Conservation (phyloP, 2,329 filamentous ascomycete genomes). For the Apiospora sp. region DNA sequence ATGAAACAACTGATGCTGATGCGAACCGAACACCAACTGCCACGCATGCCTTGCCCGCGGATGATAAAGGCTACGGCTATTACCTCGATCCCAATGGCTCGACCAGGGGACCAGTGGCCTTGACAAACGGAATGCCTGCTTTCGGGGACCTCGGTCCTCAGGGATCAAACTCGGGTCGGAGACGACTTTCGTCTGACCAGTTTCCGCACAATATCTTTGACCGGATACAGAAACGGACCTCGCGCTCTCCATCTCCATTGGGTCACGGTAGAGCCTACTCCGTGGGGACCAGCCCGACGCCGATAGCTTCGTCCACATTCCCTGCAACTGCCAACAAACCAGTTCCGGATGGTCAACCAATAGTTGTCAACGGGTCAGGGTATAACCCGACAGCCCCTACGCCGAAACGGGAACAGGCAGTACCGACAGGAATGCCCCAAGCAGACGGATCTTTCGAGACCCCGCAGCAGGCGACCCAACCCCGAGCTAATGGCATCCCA, state of each 20-base stretch:
- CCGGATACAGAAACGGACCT: slow-evolving; percentile 57
- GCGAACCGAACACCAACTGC: slow-evolving; percentile 45
- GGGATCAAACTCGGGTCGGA: slow-evolving; percentile 48
- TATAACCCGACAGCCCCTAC: slow-evolving; percentile 37
- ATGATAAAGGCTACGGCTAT: slow-evolving; percentile 54
- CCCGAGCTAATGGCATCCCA: slow-evolving; percentile 30
- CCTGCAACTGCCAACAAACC: slow-evolving; percentile 44
- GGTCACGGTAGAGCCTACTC: slow-evolving; percentile 58
- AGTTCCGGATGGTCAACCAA: slow-evolving; percentile 43
- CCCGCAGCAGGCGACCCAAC: slow-evolving; percentile 47
- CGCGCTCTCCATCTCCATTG: slow-evolving; percentile 64
- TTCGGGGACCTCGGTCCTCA: slow-evolving; percentile 56
- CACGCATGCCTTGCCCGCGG: slow-evolving; percentile 56
- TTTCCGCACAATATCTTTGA: slow-evolving; percentile 62
- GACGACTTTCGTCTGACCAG: slow-evolving; percentile 61
- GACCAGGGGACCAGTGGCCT: slow-evolving; percentile 35
- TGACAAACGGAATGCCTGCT: slow-evolving; percentile 50
- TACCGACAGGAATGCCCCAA: slow-evolving; percentile 26
- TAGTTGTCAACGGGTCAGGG: slow-evolving; percentile 53
- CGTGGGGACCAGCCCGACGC: slow-evolving; percentile 48
- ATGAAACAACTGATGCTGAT: slow-evolving; percentile 57
- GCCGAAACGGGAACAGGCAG: slow-evolving; percentile 36
- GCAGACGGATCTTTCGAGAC: slow-evolving; percentile 47
- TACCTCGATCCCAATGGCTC: slow-evolving; percentile 44
- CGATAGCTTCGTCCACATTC: slow-evolving; percentile 51